Evolutionary conservation across 2,329 filamentous ascomycete species (phyloP).

Genomic region (Aspergillus japonicus): DNA sequence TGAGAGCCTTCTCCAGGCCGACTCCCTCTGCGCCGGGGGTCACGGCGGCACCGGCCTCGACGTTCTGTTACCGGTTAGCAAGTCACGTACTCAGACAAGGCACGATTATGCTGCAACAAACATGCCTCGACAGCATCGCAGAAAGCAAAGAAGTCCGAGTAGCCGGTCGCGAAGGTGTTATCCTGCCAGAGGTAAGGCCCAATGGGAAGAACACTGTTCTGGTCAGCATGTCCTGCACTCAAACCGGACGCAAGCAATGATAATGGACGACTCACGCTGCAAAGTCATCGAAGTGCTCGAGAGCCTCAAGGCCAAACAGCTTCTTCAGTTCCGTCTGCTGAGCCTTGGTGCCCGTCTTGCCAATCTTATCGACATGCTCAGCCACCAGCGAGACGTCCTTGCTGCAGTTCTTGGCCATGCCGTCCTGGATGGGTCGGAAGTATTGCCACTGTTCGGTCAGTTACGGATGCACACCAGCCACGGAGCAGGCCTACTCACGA

Average conservation of each 20-base stretch:
- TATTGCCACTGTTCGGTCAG: constrained; percentile 51
- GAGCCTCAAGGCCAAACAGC: constrained; percentile 52
- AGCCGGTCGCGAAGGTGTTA: constrained; percentile 51
- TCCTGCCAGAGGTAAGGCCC: constrained; percentile 61
- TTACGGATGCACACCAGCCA: neutral
- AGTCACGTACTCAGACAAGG: constrained; percentile 2
- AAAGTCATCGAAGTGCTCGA: constrained; percentile 55
- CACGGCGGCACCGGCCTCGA: constrained; percentile 26
- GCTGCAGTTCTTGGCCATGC: constrained; percentile 61
- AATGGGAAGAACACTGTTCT: constrained; percentile 48
- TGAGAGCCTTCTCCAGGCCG: constrained; percentile 54
- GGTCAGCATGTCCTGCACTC: neutral
- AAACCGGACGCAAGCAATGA: neutral
- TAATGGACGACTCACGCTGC: constrained; percentile 32
- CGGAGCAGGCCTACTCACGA: constrained; percentile 28
- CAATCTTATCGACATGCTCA: constrained; percentile 54
- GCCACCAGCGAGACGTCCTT: constrained; percentile 53
- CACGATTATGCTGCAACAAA: constrained; percentile 13
- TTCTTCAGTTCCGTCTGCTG: constrained; percentile 50
- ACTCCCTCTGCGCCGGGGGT: constrained; percentile 47
- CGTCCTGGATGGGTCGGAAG: constrained; percentile 56
- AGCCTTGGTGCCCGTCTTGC: constrained; percentile 43
- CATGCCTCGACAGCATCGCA: constrained; percentile 43
- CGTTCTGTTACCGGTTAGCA: constrained; percentile 30
- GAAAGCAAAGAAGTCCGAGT: constrained; percentile 43